Evolutionary conservation across 2,329 filamentous ascomycete species (phyloP), one percentile per base, ranked within the genome.

Genomic region (Drechslerella stenobrocha): DNA sequence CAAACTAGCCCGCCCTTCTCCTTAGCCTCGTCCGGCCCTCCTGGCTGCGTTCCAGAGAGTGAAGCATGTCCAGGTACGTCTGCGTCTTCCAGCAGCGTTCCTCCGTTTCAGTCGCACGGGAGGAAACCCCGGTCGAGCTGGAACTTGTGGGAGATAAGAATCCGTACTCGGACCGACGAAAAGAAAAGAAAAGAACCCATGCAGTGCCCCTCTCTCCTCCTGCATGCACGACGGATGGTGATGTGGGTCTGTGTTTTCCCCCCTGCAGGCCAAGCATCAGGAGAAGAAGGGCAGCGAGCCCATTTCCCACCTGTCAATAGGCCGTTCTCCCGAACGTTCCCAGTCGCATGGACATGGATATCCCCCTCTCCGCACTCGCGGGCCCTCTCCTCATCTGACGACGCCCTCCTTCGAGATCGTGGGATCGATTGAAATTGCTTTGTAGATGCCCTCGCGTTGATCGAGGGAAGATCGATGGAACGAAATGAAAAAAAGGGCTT

Each of bases 101-200:
- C 60, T 52, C 46, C 56, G 63, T 67, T 67, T 67, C 63, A 67
- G 63, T 67, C 50, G 63, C 63, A 67, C 63, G 63, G 63, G 37
- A 42, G 52, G 60, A 45, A 9, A 60, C 60, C 63, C 63, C 35
- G 55, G 55, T 56, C 55, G 50, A 59, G 40, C 20, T 32, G 40
- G 48, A 47, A 32, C 50, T 23, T 55, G 46, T 42, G 37, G 22
- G 37, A 42, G 37, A 42, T 42, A 42, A 20, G 22, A 42, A 48
- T 42, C 47, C 42, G 9, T 3, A 34, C 26, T n/a, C 45, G 28
- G 28, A 30, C 5, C 5, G 28, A 11, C 5, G 11, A 30, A 11
- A 30, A 30, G 37, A n/a, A 20, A 42, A 42, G 22, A 42, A n/a
- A 18, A 42, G 22, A 20, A 42, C 22, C n/a, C 37, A 42, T 42